phyloP scores from a whole-genome alignment of 371 early-diverging fungal species.

The Mucor indicus region DNA sequence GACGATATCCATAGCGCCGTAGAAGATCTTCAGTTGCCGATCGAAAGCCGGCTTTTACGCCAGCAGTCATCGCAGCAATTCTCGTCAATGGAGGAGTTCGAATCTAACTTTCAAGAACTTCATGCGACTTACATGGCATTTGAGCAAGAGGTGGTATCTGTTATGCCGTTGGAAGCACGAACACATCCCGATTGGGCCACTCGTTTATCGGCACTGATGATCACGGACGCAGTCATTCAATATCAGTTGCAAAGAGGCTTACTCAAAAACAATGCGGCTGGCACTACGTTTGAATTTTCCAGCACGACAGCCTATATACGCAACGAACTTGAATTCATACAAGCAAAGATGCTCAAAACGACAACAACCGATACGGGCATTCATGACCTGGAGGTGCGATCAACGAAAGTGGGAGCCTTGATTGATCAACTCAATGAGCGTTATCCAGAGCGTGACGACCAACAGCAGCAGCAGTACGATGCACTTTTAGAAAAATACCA shows the following conservation, averaged over 20 bases:
- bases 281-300: conserved; percentile 5
- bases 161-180: no score
- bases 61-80: no score
- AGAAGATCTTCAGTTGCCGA: no score
- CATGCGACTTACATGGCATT: no score
- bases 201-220: conserved; percentile 28
- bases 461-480: conserved; percentile 2
- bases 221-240: conserved; percentile 27
- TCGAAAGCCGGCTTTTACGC: no score
- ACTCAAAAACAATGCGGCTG: no score
- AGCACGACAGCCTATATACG: conserved; percentile 23
- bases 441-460: neutral
- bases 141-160: no score
- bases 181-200: conserved; percentile 13
- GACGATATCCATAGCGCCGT: no score
- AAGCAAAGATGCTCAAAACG: conserved; percentile 45
- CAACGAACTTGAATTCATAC: conserved; percentile 48
- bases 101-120: no score
- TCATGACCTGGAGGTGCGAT: conserved; percentile 32
- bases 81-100: no score
- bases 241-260: conserved; percentile 16
- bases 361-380: conserved; percentile 36
- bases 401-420: conserved; percentile 13
- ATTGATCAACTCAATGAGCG: conserved; percentile 12
- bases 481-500: conserved; percentile 29